Conservation (phyloP, 768 basidiomycete species). For the Lyophyllum semitale region DNA sequence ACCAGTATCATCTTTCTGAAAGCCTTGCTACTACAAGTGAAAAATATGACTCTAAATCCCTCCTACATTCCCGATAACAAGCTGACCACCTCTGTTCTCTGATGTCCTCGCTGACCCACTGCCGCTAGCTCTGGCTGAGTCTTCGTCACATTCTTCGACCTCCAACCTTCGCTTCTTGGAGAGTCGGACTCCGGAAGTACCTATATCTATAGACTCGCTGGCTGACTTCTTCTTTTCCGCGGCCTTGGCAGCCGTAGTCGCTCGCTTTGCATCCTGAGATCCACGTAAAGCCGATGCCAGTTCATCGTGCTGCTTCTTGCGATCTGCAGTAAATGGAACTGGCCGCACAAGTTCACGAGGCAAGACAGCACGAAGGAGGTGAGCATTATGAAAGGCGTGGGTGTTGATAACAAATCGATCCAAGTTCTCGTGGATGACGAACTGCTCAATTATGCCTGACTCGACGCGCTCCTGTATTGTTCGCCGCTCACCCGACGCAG, state of each 20-base stretch:
- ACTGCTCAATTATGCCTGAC: constrained; percentile 9
- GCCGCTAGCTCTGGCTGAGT: no score
- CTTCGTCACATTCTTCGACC: no score
- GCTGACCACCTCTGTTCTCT: no score
- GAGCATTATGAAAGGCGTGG: constrained; percentile 31
- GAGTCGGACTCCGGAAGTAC: no score
- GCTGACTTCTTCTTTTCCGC: constrained; percentile 1
- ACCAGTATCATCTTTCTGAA: no score
- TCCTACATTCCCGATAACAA: no score
- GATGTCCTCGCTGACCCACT: no score
- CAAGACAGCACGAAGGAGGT: constrained; percentile 20
- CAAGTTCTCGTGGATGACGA: constrained; percentile 16
- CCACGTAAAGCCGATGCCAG: neutral
- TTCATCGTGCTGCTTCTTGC: neutral
- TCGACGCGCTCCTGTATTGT: constrained; percentile 20
- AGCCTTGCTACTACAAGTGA: no score
- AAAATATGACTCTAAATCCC: no score
- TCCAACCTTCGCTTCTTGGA: no score
- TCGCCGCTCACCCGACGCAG: neutral
- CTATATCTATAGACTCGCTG: no score
- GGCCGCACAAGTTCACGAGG: constrained; percentile 20
- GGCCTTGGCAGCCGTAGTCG: neutral
- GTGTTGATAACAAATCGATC: constrained; percentile 26
- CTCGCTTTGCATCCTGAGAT: neutral
- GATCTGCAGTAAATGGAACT: constrained; percentile 15